Evolutionary conservation across 192 early-diverging fungal species (phyloP).

Genomic region (Umbelopsis isabellina): DNA sequence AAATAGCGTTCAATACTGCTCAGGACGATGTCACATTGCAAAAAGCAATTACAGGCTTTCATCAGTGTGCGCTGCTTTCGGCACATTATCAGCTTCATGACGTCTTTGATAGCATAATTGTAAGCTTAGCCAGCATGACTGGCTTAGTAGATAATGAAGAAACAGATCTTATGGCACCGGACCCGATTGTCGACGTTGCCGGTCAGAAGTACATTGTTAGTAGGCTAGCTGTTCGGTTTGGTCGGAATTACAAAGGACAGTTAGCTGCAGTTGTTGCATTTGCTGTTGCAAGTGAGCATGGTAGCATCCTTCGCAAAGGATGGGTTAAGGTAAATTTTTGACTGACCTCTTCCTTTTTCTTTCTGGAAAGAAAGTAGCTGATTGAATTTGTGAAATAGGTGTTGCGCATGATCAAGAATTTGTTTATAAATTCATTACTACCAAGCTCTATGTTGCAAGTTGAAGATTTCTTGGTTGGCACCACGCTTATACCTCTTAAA

Average conservation of each 20-base stretch:
- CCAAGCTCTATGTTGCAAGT: slow-evolving; percentile 67
- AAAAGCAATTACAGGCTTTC: slow-evolving; percentile 81
- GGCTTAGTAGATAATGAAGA: slow-evolving; percentile 56
- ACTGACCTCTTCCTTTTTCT: slow-evolving; percentile 18
- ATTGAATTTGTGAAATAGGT: slow-evolving; percentile 41
- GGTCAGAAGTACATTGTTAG: slow-evolving; percentile 59
- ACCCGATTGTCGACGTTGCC: slow-evolving; percentile 50
- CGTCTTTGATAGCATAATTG: slow-evolving; percentile 81
- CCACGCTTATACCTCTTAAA: slow-evolving; percentile 67
- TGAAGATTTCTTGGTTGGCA: slow-evolving; percentile 75
- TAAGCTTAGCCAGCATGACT: slow-evolving; percentile 73
- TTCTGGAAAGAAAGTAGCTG: neutral
- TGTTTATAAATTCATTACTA: slow-evolving; percentile 79
- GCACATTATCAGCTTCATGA: slow-evolving; percentile 72
- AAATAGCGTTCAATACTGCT: slow-evolving; percentile 75
- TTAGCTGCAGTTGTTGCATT: slow-evolving; percentile 89
- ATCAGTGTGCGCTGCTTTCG: slow-evolving; percentile 73
- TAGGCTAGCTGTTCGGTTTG: slow-evolving; percentile 80
- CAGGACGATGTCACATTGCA: slow-evolving; percentile 78
- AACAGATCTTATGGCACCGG: slow-evolving; percentile 44
- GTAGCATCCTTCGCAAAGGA: slow-evolving; percentile 64
- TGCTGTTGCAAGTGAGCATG: slow-evolving; percentile 68
- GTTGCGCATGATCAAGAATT: slow-evolving; percentile 70
- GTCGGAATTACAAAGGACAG: slow-evolving; percentile 87
- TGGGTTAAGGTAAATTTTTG: slow-evolving; percentile 69